phyloP scores from a whole-genome alignment of 1,139 yeast genomes.

The Pichia sp. region DNA sequence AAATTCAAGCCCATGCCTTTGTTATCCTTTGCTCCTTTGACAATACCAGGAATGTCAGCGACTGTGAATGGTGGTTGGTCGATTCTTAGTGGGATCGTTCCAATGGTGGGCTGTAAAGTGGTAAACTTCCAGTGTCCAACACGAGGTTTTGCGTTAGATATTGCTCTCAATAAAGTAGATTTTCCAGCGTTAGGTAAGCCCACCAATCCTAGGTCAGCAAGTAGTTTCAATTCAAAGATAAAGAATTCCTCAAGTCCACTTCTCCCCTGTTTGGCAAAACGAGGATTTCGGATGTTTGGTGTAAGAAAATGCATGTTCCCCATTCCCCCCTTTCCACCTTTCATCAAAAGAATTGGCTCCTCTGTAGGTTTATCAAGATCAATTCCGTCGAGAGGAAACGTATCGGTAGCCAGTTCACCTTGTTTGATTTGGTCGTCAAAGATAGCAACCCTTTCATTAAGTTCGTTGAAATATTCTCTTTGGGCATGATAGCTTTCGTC shows the following conservation, averaged over 20 bases:
- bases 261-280: slow-evolving; percentile 81
- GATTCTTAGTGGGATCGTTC: slow-evolving; percentile 69
- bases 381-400: slow-evolving; percentile 73
- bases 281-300: slow-evolving; percentile 76
- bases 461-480: slow-evolving; percentile 59
- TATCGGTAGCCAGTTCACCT: slow-evolving; percentile 61
- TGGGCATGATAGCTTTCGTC: slow-evolving; percentile 64
- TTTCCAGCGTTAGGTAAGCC: slow-evolving; percentile 98
- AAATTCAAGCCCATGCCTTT: slow-evolving; percentile 94
- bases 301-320: slow-evolving; percentile 96
- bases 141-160: slow-evolving; percentile 82
- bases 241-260: slow-evolving; percentile 62
- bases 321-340: slow-evolving; percentile 91
- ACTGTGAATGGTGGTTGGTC: slow-evolving; percentile 80
- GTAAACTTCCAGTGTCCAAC: slow-evolving; percentile 98
- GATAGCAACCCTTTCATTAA: slow-evolving; percentile 57
- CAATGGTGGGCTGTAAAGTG: slow-evolving; percentile 86
- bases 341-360: slow-evolving; percentile 63
- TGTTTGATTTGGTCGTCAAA: slow-evolving; percentile 59
- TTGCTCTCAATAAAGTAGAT: slow-evolving; percentile 81
- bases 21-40: slow-evolving; percentile 78
- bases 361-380: slow-evolving; percentile 65
- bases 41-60: slow-evolving; percentile 96
- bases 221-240: slow-evolving; percentile 73
- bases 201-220: slow-evolving; percentile 90